Evolutionary conservation across 441 rosid species (phyloP).

Genomic region (Mallotus repandus): DNA sequence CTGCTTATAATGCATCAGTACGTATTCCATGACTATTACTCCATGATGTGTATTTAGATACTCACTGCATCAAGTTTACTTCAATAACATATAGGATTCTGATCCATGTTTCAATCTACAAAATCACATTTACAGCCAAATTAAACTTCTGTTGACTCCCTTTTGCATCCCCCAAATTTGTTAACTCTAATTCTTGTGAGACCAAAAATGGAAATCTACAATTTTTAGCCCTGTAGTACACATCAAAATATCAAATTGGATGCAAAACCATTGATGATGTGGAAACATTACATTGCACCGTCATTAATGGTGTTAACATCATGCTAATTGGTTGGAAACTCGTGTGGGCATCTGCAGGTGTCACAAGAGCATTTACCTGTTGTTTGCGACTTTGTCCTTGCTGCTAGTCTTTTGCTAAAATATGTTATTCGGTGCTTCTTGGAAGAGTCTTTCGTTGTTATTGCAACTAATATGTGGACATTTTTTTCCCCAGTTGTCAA

Average conservation of each 20-base stretch:
- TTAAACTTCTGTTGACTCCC: background rate
- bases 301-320: background rate
- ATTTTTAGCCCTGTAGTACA: background rate
- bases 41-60: background rate
- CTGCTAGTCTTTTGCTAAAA: background rate
- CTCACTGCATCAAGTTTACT: background rate
- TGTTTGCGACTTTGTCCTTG: background rate
- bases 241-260: background rate
- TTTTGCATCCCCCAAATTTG: background rate
- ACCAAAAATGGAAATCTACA: background rate
- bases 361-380: background rate
- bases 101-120: background rate
- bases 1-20: conserved; percentile 90
- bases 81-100: background rate
- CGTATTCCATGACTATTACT: conserved; percentile 12
- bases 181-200: background rate
- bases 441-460: background rate
- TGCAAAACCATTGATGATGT: background rate
- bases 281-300: background rate
- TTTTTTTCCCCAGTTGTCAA: conserved; percentile 59
- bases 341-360: background rate
- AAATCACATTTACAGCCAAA: conserved; percentile 3
- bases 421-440: conserved; percentile 4
- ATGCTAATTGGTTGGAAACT: background rate
- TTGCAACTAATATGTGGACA: conserved; percentile 11